These are phyloP conservation scores for Phyllosticta citribraziliensis DNA, from an alignment of 2,329 filamentous ascomycete species.

Conservation along the genomic window DNA sequence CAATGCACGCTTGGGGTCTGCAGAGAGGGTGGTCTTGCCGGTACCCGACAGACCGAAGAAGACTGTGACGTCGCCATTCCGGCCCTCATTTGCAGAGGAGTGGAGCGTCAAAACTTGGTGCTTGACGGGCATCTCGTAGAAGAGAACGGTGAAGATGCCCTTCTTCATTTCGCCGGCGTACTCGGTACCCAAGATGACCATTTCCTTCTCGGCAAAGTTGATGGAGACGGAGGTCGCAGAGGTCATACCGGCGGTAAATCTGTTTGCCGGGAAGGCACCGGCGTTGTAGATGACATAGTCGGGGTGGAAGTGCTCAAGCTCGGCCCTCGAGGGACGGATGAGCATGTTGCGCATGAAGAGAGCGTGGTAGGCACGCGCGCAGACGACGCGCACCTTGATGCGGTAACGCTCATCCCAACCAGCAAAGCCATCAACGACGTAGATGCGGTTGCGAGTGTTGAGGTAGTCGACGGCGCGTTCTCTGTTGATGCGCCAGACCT, in stretches of 20 bases:
- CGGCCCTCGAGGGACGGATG: conserved; percentile 81
- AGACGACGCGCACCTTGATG: conserved; percentile 95
- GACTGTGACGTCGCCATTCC: conserved; percentile 89
- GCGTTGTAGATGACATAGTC: conserved; percentile 99
- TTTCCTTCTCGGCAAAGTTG: conserved; percentile 99
- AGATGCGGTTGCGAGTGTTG: conserved; percentile 97
- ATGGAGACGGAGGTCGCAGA: conserved; percentile 95
- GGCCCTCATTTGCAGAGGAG: conserved; percentile 96
- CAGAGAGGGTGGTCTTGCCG: conserved; percentile 96
- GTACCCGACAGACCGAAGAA: conserved; percentile 99
- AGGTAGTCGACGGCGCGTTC: conserved; percentile 98
- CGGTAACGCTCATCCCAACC: conserved; percentile 98
- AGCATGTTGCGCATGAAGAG: conserved; percentile 99
- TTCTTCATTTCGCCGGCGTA: conserved; percentile 98
- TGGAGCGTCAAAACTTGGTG: conserved; percentile 98
- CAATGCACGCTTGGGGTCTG: conserved; percentile 88
- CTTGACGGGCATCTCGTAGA: conserved; percentile 99
- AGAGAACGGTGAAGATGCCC: conserved; percentile 96
- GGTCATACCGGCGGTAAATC: conserved; percentile 97
- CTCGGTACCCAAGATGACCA: conserved; percentile 98
- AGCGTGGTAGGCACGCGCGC: conserved; percentile 97
- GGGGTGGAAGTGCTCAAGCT: conserved; percentile 95
- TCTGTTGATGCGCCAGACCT: conserved; percentile 99
- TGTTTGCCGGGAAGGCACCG: conserved; percentile 95
- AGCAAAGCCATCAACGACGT: conserved; percentile 93